Conservation (phyloP, 2,329 filamentous ascomycete species). For the Nothophaeocryptopus gaeumannii region DNA sequence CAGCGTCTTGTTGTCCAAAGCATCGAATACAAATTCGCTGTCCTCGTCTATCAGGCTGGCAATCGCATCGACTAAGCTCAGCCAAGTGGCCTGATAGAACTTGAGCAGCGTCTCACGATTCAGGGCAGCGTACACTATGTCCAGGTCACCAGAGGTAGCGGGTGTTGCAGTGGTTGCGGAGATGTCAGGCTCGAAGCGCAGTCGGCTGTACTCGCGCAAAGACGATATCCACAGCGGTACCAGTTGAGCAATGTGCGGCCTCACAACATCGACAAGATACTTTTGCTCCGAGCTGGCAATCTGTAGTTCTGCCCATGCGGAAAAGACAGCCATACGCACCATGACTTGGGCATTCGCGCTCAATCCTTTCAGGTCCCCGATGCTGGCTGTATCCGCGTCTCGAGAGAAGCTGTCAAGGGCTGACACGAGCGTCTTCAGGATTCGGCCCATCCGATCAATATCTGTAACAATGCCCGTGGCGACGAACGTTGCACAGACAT, state of each 20-base stretch:
- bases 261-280: conserved; percentile 83
- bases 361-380: conserved; percentile 87
- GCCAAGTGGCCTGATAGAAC: conserved; percentile 97
- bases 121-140: conserved; percentile 90
- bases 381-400: conserved; percentile 76
- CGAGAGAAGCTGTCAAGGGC: conserved; percentile 87
- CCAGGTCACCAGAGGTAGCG: conserved; percentile 68
- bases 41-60: conserved; percentile 96
- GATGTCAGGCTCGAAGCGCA: conserved; percentile 95
- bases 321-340: conserved; percentile 97
- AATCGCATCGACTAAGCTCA: conserved; percentile 95
- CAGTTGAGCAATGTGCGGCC: conserved; percentile 82
- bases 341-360: conserved; percentile 97
- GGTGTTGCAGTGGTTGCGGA: conserved; percentile 81
- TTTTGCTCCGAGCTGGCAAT: conserved; percentile 90
- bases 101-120: conserved; percentile 89
- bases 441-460: conserved; percentile 97
- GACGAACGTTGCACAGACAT: conserved; percentile 97
- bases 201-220: conserved; percentile 84
- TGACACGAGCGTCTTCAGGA: conserved; percentile 86
- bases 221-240: conserved; percentile 94
- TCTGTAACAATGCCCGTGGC: conserved; percentile 96
- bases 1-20: conserved; percentile 75
- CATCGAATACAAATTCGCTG: conserved; percentile 95
- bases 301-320: conserved; percentile 94